Evolutionary conservation across 805 yeast species (phyloP).

Genomic region (Suhomyces sp.): DNA sequence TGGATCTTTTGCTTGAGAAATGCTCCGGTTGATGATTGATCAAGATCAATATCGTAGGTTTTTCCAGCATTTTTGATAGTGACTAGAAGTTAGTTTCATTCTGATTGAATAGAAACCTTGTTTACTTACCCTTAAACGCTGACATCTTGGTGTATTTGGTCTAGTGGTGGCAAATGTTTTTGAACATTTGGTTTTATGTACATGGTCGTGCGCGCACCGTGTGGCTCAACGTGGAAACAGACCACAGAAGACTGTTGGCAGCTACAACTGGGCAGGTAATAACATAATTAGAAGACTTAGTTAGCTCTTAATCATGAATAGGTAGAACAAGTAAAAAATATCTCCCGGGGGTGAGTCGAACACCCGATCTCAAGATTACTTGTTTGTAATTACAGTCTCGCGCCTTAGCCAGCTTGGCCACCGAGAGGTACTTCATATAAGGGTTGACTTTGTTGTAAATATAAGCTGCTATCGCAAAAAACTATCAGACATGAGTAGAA

Average conservation of each 20-base stretch:
- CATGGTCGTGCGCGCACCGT: not conserved
- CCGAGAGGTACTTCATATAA: conserved; percentile 27
- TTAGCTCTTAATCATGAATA: no score
- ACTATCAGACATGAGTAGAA: no score
- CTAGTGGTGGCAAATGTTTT: conserved; percentile 1
- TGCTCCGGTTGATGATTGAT: conserved; percentile 52
- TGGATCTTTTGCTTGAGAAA: conserved; percentile 68
- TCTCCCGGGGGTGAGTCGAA: conserved; percentile 51
- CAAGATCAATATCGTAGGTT: conserved; percentile 41
- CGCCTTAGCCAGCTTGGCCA: conserved; percentile 53
- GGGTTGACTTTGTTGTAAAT: no score
- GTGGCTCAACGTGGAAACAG: not conserved
- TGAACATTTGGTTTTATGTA: not conserved
- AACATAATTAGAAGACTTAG: no score
- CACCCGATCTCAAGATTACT: conserved; percentile 49
- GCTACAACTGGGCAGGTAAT: not conserved
- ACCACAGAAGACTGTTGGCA: not conserved
- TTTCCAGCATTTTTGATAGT: conserved; percentile 43
- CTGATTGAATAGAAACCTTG: no score
- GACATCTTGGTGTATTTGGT: not conserved
- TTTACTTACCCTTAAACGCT: not conserved
- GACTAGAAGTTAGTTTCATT: conserved; percentile 9
- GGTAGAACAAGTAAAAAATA: conserved; percentile 13
- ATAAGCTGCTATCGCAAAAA: no score
- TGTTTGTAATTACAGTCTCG: conserved; percentile 41